A percentile compares a stretch with the other conserved stretches of the same genome.
These are phyloP conservation scores for Dipodascopsis tothii DNA, from an alignment of 805 yeast genomes.

Conservation along the genomic window DNA sequence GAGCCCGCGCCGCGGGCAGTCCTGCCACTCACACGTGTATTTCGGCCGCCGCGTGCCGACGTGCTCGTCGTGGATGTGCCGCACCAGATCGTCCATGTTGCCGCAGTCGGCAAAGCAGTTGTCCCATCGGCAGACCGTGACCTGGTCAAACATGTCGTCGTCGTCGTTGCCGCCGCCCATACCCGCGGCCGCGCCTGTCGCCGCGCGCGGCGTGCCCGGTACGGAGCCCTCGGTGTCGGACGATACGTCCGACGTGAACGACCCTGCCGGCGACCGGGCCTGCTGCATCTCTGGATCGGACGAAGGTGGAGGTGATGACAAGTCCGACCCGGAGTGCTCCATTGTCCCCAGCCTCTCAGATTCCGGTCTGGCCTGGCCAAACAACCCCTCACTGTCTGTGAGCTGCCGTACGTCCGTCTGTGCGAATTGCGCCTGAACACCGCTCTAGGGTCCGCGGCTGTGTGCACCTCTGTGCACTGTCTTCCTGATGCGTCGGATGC, in stretches of 20 bases:
- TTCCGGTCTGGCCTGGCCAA: too few relatives aligned
- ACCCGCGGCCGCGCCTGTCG: background rate
- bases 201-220: constrained; percentile 21
- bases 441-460: too few relatives aligned
- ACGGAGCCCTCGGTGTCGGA: constrained; percentile 22
- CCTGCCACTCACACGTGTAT: constrained; percentile 55
- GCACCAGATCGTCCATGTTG: constrained; percentile 36
- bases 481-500: too few relatives aligned
- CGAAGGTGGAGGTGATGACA: constrained; percentile 11
- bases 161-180: constrained; percentile 10
- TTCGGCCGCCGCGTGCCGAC: constrained; percentile 32
- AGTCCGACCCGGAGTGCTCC: constrained; percentile 8
- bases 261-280: constrained; percentile 8
- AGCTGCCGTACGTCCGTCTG: too few relatives aligned
- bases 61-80: constrained; percentile 38
- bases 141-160: constrained; percentile 23
- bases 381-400: too few relatives aligned
- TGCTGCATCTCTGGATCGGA: constrained; percentile 4
- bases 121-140: constrained; percentile 36
- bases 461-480: too few relatives aligned
- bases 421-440: too few relatives aligned
- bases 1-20: constrained; percentile 47
- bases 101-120: constrained; percentile 31
- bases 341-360: too few relatives aligned
- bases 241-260: constrained; percentile 11